A percentile compares a stretch with the other conserved stretches of the same genome.
Evolutionary conservation across 202 grass and related monocot genomes (phyloP).

Genomic region (Setaria italica): DNA sequence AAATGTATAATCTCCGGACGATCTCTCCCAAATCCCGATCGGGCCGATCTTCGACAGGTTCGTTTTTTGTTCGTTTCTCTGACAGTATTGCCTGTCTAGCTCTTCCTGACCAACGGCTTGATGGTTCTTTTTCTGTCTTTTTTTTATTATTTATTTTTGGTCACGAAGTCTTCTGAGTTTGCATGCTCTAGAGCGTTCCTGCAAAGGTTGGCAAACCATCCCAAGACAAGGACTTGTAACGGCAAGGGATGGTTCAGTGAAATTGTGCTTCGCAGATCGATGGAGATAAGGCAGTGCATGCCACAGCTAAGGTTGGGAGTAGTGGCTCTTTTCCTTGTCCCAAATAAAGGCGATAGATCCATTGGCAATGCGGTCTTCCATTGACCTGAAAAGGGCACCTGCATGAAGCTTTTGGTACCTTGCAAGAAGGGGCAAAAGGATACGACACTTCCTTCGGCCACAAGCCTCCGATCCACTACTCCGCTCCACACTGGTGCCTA

Average conservation of each 20-base stretch:
- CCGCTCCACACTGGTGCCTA: neutral
- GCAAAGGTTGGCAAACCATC: neutral
- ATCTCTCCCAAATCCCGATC: neutral
- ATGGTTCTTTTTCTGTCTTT: too few species aligned
- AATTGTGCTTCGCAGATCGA: neutral
- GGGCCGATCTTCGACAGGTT: neutral
- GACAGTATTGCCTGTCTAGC: neutral
- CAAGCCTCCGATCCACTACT: neutral
- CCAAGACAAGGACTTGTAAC: neutral
- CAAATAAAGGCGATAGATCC: neutral
- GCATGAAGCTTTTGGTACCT: constrained; percentile 3
- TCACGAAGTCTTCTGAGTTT: neutral
- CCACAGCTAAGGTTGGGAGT: neutral
- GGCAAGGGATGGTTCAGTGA: neutral
- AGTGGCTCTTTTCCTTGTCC: neutral
- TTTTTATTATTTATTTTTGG: neutral
- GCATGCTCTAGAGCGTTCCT: too few species aligned
- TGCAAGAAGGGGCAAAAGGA: constrained; percentile 1
- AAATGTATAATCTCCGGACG: too few species aligned
- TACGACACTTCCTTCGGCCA: constrained; percentile 2
- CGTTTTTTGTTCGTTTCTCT: neutral
- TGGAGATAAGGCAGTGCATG: neutral
- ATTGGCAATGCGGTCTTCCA: neutral
- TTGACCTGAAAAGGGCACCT: constrained; percentile 18
- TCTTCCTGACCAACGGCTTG: neutral